A percentile compares a stretch with the other conserved stretches of the same genome.
phyloP scores from a whole-genome alignment of 805 yeast species.

The Yamadazyma insecticola region DNA sequence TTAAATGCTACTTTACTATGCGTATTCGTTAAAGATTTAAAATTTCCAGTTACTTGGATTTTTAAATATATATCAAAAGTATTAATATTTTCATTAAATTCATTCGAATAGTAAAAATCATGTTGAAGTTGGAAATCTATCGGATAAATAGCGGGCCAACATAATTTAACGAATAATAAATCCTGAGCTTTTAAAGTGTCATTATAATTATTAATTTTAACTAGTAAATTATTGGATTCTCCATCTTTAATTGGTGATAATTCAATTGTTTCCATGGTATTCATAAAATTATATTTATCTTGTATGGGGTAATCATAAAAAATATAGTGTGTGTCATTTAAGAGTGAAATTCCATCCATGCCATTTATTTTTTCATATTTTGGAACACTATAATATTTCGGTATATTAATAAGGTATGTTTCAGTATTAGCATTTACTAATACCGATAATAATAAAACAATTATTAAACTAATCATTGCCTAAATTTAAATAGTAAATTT shows the following conservation, averaged over 20 bases:
- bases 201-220: slow-evolving; percentile 30
- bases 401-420: slow-evolving; percentile 24
- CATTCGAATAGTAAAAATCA: slow-evolving; percentile 15
- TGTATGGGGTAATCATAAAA: slow-evolving; percentile 22
- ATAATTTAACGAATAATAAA: slow-evolving; percentile 23
- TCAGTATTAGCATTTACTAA: slow-evolving; percentile 32
- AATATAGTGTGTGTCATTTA: slow-evolving; percentile 19
- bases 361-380: slow-evolving; percentile 6
- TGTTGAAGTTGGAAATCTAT: slow-evolving; percentile 20
- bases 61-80: slow-evolving; percentile 20
- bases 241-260: background rate
- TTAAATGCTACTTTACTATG: slow-evolving; percentile 15
- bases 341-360: background rate
- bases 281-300: slow-evolving; percentile 2
- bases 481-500: no score
- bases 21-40: slow-evolving; percentile 13
- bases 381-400: slow-evolving; percentile 33
- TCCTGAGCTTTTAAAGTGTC: slow-evolving; percentile 24
- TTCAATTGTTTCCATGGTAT: background rate
- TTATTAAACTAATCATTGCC: no score
- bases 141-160: slow-evolving; percentile 35
- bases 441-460: no score
- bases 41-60: slow-evolving; percentile 18
- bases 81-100: slow-evolving; percentile 5
- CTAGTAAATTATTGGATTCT: slow-evolving; percentile 13